Evolutionary conservation across 1,284 basidiomycete species (phyloP).

Genomic region (Malassezia restricta): DNA sequence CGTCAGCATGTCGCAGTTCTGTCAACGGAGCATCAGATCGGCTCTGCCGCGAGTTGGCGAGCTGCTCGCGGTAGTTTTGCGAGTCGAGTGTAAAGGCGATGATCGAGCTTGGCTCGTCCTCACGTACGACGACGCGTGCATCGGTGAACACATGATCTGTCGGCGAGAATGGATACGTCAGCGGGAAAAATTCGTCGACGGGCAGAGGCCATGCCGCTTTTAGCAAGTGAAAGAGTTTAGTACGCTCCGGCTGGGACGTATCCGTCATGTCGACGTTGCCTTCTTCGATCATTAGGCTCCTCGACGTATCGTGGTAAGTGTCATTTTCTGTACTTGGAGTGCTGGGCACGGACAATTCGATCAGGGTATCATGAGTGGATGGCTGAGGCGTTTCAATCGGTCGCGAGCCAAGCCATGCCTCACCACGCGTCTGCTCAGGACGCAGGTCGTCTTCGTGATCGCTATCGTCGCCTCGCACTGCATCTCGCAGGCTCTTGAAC

Average conservation of each 20-base stretch:
- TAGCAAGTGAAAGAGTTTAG: constrained; percentile 65
- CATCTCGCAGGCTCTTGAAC: constrained; percentile 80
- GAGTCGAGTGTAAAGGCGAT: constrained; percentile 90
- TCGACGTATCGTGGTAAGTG: not conserved
- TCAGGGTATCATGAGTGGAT: not conserved
- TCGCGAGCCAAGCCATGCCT: not conserved
- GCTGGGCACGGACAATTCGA: not conserved
- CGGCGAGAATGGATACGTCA: constrained; percentile 51
- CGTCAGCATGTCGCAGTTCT: constrained; percentile 45
- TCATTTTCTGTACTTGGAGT: not conserved
- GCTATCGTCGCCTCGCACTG: constrained; percentile 64
- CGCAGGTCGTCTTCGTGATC: constrained; percentile 17
- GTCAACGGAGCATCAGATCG: constrained; percentile 9
- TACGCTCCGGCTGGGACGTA: not conserved
- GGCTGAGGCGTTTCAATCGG: not conserved
- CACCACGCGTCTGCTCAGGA: constrained; percentile 1
- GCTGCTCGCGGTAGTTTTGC: constrained; percentile 56
- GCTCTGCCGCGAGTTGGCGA: constrained; percentile 25
- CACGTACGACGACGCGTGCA: constrained; percentile 73
- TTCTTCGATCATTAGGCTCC: not conserved
- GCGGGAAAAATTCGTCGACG: constrained; percentile 51
- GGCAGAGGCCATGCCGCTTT: constrained; percentile 56
- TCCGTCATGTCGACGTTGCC: not conserved
- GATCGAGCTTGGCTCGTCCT: constrained; percentile 95
- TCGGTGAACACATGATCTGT: constrained; percentile 66